Evolutionary conservation across 345 rosid genomes (phyloP), one percentile per base, ranked within the genome.

Genomic region (Gossypium mustelinum): DNA sequence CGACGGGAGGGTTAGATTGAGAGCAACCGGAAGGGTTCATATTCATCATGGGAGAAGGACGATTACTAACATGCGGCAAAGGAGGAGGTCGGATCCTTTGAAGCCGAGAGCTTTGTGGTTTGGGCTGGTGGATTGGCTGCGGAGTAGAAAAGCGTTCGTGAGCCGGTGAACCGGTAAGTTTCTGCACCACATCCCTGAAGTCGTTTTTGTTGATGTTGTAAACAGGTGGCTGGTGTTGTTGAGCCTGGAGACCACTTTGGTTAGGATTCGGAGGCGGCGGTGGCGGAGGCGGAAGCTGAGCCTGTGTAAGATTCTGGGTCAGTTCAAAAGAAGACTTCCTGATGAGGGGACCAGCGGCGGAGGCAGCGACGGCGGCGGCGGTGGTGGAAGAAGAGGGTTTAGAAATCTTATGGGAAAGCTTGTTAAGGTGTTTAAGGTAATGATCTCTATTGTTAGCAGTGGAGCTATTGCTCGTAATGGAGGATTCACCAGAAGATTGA

Each of bases 81-180:
- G 99, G 98, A 6, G 97, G 99, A 77, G 99, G 98, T 11, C 98
- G 97, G 72, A 93, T 95, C 74, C 94, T 88, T 72, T 95, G 98
- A 47, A 95, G 82, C 70, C 99, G 97, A 45, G 97, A 88, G 78
- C 90, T 93, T 10, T 87, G 94, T 1, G 96, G 90, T 60, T 87
- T 90, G 1, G 97, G 92, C 0, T 86, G 86, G 20, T 89, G 91
- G 74, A 88, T 84, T 27, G 90, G 97, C 9, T 90, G 94, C 9
- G 98, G 96, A 20, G 92, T 76, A 13, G 93, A 79, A 84, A 85
- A 77, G 69, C 94, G 86, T 52, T 93, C 93, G 69, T 91, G 97
- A 13, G 98, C 86, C 3, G 98, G 88, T 0, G 99, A 95, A 39
- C 98, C 98, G 44, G 99, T 96, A 16, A 96, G 92, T 81, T 87